phyloP scores from a whole-genome alignment of 2,329 filamentous ascomycete species.

The Immersiporthe knoxdaviesiana region DNA sequence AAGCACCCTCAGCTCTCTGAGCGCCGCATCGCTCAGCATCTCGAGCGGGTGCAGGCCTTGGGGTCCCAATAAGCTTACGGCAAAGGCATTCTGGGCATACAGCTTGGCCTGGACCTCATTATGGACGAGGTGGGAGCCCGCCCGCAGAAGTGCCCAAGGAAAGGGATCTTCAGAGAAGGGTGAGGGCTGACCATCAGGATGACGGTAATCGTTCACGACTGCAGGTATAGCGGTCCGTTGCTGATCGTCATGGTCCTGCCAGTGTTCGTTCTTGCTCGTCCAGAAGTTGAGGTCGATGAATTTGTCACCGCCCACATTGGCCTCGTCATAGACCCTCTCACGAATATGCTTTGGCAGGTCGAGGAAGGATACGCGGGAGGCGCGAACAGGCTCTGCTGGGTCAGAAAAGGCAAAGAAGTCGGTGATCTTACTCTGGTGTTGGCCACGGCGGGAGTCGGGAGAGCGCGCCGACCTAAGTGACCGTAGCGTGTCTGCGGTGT shows the following conservation, averaged over 20 bases:
- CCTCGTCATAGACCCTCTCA: conserved; percentile 10
- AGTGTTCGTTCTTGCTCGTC: neutral
- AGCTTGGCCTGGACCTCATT: conserved; percentile 4
- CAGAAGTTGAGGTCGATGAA: conserved; percentile 14
- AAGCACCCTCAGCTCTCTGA: conserved; percentile 1
- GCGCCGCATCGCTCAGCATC: conserved; percentile 3
- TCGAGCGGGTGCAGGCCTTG: conserved; percentile 5
- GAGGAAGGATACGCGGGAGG: neutral
- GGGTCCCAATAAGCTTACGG: neutral
- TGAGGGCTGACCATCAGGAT: neutral
- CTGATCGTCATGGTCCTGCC: conserved; percentile 1
- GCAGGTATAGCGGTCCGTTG: neutral
- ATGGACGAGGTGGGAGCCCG: conserved; percentile 6
- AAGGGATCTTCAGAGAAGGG: neutral
- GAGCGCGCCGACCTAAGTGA: no score
- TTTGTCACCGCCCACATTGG: neutral
- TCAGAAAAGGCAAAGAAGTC: neutral
- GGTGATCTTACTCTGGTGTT: conserved; percentile 2
- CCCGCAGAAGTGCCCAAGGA: neutral
- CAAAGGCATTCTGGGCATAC: conserved; percentile 9
- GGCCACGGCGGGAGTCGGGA: neutral
- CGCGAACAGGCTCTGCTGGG: neutral
- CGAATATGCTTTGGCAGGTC: neutral
- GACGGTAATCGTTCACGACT: neutral
- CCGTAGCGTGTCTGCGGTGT: no score